A percentile compares a stretch with the other conserved stretches of the same genome.
Evolutionary conservation across 768 basidiomycete species (phyloP).

Genomic region (Collybia sp.): DNA sequence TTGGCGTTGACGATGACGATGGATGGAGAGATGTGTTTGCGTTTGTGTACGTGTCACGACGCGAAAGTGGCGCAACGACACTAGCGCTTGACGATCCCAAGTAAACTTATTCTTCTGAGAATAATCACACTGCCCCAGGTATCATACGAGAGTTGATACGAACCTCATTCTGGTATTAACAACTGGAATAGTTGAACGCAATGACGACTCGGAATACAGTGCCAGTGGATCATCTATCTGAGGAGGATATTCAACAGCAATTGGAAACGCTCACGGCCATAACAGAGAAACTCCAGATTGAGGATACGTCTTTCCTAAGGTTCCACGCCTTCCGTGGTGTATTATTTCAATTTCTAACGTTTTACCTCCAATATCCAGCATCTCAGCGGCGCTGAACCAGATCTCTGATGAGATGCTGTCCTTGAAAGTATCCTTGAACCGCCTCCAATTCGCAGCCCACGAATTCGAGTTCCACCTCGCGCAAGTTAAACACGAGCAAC

Average conservation of each 20-base stretch:
- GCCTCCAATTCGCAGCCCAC: conserved; percentile 27
- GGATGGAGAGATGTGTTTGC: conserved; percentile 16
- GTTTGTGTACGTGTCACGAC: conserved; percentile 22
- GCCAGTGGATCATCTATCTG: too few relatives aligned
- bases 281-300: conserved; percentile 24
- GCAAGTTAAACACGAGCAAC: conserved; percentile 27
- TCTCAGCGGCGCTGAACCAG: conserved; percentile 27
- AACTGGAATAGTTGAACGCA: too few relatives aligned
- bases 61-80: conserved; percentile 1
- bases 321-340: conserved; percentile 5
- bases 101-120: too few relatives aligned
- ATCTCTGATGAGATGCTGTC: conserved; percentile 26
- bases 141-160: too few relatives aligned
- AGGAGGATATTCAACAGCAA: conserved; percentile 12
- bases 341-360: background rate
- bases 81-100: too few relatives aligned
- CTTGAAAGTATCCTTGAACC: conserved; percentile 25
- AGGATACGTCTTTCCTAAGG: conserved; percentile 31
- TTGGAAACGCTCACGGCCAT: conserved; percentile 21
- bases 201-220: too few relatives aligned
- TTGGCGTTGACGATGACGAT: background rate
- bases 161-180: too few relatives aligned
- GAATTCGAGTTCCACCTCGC: conserved; percentile 31
- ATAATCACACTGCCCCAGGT: too few relatives aligned
- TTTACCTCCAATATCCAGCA: conserved; percentile 23